Base-by-base conservation (phyloP, 169 alveolate genomes). In the Plasmodium falciparum region DNA sequence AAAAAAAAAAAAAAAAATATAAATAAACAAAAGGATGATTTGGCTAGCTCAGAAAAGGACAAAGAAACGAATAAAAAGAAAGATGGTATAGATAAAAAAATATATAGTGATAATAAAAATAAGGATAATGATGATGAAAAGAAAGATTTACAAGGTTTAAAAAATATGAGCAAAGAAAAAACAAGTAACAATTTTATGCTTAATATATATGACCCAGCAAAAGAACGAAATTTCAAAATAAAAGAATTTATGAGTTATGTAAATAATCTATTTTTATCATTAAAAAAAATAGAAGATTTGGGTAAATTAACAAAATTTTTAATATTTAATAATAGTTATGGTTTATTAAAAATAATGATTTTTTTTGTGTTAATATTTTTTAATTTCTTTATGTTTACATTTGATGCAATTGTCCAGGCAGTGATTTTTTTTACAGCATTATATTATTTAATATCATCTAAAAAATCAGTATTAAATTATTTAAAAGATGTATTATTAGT, bases 381-480 rank as follows among this genome's bases (percentile, higher is more conserved):
- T 78, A 66, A 74, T 45, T 91, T 91, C 33, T 74, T 86, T 73
- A 73, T 88, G 76, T 91, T 88, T 52, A 88, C 93, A 26, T 91
- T 91, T 65, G 94, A 91, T 67, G 90, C 92, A 72, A 71, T 91
- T 7, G 71, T 69, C 0, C 93, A 92, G 86, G 93, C 88, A n/a
- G 67, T 88, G 20, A 89, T 88, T 1, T 92, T 92, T 50, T 76
- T 92, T 65, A 88, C 93, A 58, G 95, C 95, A 33, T 71, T 92
- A 80, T 92, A 92, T 73, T 88, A 88, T 75, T 73, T 92, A 61
- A 86, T 88, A 61, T 80, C 88, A 52, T 65, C 93, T 29, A 70
- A 67, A 65, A 78, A 75, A 33, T 85, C 93, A 6, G 73, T 72
- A 6, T 50, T 92, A 50, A 88, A 83, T 49, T 88, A 75, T 65